A percentile compares a stretch with the other conserved stretches of the same genome.
These are phyloP conservation scores for Hanseniaspora meyeri DNA, from an alignment of 805 yeast species.

Conservation along the genomic window DNA sequence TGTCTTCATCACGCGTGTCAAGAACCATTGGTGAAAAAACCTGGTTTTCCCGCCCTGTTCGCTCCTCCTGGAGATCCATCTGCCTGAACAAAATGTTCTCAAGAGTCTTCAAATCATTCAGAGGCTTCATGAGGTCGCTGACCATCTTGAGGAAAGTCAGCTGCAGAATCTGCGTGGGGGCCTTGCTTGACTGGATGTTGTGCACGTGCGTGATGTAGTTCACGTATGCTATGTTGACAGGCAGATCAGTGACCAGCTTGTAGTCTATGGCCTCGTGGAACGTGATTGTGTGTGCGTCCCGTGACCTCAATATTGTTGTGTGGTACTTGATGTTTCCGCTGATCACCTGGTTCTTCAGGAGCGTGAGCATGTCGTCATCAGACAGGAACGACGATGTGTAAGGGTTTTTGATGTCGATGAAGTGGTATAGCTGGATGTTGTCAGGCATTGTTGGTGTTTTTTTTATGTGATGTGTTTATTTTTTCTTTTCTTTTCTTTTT, in stretches of 20 bases:
- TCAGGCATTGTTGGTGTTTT: background rate
- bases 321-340: background rate
- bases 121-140: background rate
- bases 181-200: background rate
- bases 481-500: no score
- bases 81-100: background rate
- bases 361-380: background rate
- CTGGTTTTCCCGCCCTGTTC: conserved; percentile 1
- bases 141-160: background rate
- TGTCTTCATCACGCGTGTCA: background rate
- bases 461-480: no score
- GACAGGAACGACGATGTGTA: background rate
- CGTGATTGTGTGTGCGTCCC: background rate
- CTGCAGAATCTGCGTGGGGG: background rate
- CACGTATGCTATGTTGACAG: background rate
- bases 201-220: background rate
- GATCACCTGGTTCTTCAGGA: background rate
- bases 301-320: background rate
- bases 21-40: background rate
- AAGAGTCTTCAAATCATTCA: background rate
- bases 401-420: background rate
- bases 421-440: background rate
- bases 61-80: background rate
- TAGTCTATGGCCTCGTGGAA: background rate
- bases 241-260: background rate